Conservation (phyloP, 345 rosid genomes). For the Gossypium mustelinum region DNA sequence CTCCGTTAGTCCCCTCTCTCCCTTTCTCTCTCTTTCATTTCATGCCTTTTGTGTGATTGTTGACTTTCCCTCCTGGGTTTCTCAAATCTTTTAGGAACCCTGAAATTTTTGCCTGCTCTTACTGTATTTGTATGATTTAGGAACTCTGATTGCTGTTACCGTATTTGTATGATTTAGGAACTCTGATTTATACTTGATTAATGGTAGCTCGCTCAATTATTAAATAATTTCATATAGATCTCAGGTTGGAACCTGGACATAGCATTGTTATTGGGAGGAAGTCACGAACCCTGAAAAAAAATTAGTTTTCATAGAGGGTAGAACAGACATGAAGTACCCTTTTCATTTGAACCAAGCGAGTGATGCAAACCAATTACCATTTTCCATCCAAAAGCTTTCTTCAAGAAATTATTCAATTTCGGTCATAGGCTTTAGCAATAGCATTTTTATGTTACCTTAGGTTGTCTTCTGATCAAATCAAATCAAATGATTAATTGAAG, state of each 20-base stretch:
- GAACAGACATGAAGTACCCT: too few species aligned
- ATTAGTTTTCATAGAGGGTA: too few species aligned
- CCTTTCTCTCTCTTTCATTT: not conserved
- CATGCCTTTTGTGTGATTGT: not conserved
- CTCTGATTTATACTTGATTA: not conserved
- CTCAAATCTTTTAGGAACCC: not conserved
- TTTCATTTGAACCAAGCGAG: too few species aligned
- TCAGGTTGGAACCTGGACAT: too few species aligned
- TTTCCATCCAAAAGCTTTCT: not conserved
- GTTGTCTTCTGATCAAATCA: not conserved
- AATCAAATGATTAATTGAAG: not conserved
- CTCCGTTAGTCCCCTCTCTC: constrained; percentile 40
- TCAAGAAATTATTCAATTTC: not conserved
- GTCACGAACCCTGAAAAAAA: too few species aligned
- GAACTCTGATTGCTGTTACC: not conserved
- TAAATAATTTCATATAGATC: not conserved
- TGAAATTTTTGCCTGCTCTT: not conserved
- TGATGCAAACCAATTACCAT: too few species aligned
- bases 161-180: not conserved
- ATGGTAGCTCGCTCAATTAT: not conserved
- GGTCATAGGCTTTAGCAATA: not conserved
- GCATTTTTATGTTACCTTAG: not conserved
- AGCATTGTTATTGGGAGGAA: too few species aligned
- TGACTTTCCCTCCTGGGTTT: constrained; percentile 3
- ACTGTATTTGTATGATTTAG: not conserved